Base-by-base conservation (phyloP, 2,329 filamentous ascomycete species). In the Didymella lethalis region DNA sequence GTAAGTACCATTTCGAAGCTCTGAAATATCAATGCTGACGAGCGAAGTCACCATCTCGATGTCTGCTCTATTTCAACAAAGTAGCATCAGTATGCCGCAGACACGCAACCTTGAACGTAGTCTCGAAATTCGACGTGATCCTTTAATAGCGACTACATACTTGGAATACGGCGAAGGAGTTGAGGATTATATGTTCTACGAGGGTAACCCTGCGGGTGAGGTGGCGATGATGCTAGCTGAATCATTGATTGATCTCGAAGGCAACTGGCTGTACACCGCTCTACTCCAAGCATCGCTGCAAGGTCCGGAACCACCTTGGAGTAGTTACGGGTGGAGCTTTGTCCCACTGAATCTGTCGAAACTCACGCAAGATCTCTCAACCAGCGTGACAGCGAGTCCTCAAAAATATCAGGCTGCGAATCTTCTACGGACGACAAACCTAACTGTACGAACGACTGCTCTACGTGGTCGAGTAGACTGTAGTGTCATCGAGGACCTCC, bases 1-100 rank as follows among this genome's bases (percentile, higher is more conserved):
- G 62, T 57, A 50, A 54, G 62, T 61, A 34, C 32, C 4, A 14
- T 1, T 16, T 8, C 1, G 8, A 34, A 7, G 4, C 8, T 34
- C 7, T 16, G 5, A 2, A 12, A 34, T n/a, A 18, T n/a, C 14
- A 12, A 34, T 16, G 14, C 32, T 34, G 14, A 34, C 7, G 12
- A 34, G 12, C 4, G 1, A 4, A 34, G 32, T 34, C 7, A 34
- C 32, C 14, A 34, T 34, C 32, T 34, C 32, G 14, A 34, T 34
- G 32, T 34, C 32, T 5, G 32, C 32, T 34, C 32, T 34, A 14
- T 34, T 34, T n/a, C 32, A 34, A 14, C 32, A 34, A 34, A 34
- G 16, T 14, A 34, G 32, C 14, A 5, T 34, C 32, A 34, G 32
- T n/a, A 34, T 34, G 32, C 32, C 32, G 32, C 32, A 34, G 5